Evolutionary conservation across 2,329 filamentous ascomycete species (phyloP), one percentile per base, ranked within the genome.

Genomic region (Aspergillus bombycis): DNA sequence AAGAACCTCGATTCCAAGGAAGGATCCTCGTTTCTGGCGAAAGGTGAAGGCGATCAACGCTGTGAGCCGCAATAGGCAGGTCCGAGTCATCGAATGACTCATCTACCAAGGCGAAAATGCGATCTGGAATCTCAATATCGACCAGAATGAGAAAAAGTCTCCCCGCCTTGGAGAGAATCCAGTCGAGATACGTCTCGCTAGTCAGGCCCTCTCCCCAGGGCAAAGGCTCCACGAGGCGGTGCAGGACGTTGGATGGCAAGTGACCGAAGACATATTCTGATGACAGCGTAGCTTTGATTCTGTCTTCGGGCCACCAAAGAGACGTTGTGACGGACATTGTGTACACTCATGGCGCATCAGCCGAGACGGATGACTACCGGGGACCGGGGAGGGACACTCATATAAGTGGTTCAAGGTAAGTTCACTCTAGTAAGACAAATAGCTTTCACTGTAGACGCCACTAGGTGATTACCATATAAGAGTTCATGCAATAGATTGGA

Each of bases 31-130:
- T 83, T 81, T 85, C 78, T 4, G 83, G 80, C 0, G 85, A 82
- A 7, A 89, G 80, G 28, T 81, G 79, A 19, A 89, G 80, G 46
- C 82, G 79, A 63, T 81, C 78, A n/a, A 88, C 81, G 38, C 83
- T 83, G 52, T 86, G 81, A 57, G 84, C 79, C 8, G 83, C 77
- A 50, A 89, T 78, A 1, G 87, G 87, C 21, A 89, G 75, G 71
- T 89, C 87, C 53, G 85, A 83, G 65, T 89, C 87, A 65, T 88
- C 85, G 77, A 85, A 86, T 4, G 84, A 86, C 62, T 85, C 83
- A 68, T 89, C 86, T 45, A 89, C 84, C 19, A 87, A 80, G 2
- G 83, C 80, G 67, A 89, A 89, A 52, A 89, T 88, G 64, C 86
- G 84, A 66, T 87, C 85, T n/a, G 86, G 83, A n/a, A 87, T 83